phyloP scores from a whole-genome alignment of 768 basidiomycete genomes.

The Lentinus tigrinus region DNA sequence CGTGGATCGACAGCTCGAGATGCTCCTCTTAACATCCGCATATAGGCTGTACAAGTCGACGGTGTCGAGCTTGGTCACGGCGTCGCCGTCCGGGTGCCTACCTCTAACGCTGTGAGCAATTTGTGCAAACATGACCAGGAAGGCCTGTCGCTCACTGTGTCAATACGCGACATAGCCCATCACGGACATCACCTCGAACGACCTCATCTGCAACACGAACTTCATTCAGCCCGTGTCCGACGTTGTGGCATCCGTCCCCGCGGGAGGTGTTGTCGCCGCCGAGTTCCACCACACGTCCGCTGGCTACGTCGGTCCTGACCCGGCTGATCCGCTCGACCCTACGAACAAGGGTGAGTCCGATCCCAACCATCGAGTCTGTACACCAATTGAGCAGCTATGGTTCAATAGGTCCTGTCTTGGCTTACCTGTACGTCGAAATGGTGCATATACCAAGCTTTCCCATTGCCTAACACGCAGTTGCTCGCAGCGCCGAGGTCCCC shows the following conservation, averaged over 20 bases:
- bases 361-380: no score
- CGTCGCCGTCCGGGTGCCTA: constrained; percentile 44
- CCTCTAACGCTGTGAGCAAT: constrained; percentile 46
- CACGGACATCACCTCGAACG: constrained; percentile 52
- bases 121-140: not conserved
- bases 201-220: constrained; percentile 59
- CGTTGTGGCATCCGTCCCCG: constrained; percentile 47
- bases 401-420: constrained; percentile 4
- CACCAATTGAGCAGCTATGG: not conserved
- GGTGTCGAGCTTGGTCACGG: constrained; percentile 47
- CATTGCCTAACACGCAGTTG: not conserved
- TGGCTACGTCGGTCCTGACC: constrained; percentile 46
- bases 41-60: constrained; percentile 48
- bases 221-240: constrained; percentile 46
- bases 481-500: constrained; percentile 40
- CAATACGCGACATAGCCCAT: constrained; percentile 40
- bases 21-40: not conserved
- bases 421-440: constrained; percentile 1
- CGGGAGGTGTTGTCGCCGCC: constrained; percentile 50
- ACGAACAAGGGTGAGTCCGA: constrained; percentile 47
- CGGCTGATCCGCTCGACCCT: constrained; percentile 46
- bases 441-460: not conserved
- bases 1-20: not conserved
- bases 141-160: not conserved
- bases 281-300: constrained; percentile 51